A percentile compares a stretch with the other conserved stretches of the same genome.
Conservation (phyloP, 768 basidiomycete genomes). For the Favolaschia claudopus region DNA sequence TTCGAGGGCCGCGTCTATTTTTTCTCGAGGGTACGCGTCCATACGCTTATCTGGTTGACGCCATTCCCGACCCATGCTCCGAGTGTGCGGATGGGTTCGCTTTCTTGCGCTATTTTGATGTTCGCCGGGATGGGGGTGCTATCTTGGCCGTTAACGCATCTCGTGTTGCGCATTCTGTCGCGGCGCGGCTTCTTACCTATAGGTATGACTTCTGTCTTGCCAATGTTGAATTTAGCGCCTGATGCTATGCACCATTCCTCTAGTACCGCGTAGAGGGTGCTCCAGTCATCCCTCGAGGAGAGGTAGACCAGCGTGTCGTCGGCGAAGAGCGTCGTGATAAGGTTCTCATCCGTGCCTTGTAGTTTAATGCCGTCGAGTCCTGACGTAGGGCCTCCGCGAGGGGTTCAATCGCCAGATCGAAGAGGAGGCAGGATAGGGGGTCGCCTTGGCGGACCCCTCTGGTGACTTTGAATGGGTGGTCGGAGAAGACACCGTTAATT, state of each 20-base stretch:
- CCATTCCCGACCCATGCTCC: background rate
- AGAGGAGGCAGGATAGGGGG: no score
- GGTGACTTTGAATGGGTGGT: slow-evolving; percentile 19
- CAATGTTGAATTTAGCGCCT: background rate
- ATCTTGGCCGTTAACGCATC: background rate
- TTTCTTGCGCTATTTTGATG: background rate
- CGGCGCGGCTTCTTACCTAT: background rate
- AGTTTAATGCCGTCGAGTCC: background rate
- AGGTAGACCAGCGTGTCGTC: background rate
- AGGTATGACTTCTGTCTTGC: background rate
- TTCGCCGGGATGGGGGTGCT: background rate
- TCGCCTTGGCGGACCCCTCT: slow-evolving; percentile 40
- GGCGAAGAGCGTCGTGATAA: background rate
- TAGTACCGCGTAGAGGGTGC: background rate
- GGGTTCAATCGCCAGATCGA: no score
- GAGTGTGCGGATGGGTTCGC: background rate
- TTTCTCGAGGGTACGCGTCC: background rate
- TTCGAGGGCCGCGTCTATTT: no score
- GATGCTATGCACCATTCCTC: background rate
- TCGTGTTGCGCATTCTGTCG: background rate
- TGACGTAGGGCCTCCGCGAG: slow-evolving; percentile 27
- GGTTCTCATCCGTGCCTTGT: background rate
- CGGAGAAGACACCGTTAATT: slow-evolving; percentile 29
- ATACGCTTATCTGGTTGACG: background rate
- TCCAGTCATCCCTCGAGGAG: background rate